A percentile compares a stretch with the other conserved stretches of the same genome.
phyloP scores from a whole-genome alignment of 148 eudicot genomes.

The Dianthus caryophyllus region DNA sequence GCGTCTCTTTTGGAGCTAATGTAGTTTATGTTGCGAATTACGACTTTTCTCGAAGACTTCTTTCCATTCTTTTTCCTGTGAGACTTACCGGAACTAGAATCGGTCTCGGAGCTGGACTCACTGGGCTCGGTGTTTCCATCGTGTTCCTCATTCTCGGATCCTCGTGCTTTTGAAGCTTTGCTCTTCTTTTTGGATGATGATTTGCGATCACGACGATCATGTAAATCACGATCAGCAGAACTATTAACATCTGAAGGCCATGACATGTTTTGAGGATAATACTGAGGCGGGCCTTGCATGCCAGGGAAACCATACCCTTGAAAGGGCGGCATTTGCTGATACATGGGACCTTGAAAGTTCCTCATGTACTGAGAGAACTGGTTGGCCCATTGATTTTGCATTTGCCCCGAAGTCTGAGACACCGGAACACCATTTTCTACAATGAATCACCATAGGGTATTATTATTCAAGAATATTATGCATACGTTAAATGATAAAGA shows the following conservation, averaged over 20 bases:
- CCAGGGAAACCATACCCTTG: constrained; percentile 61
- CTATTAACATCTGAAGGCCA: constrained; percentile 57
- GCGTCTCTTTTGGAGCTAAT: constrained; percentile 52
- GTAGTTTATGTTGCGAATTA: constrained; percentile 76
- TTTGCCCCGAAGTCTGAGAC: constrained; percentile 38
- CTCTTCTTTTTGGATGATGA: constrained; percentile 48
- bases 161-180: constrained; percentile 32
- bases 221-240: constrained; percentile 39
- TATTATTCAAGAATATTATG: constrained; percentile 5
- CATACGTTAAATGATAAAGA: not conserved
- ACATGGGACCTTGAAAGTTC: constrained; percentile 48
- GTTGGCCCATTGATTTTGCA: constrained; percentile 51
- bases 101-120: constrained; percentile 47
- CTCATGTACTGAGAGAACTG: constrained; percentile 52
- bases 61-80: constrained; percentile 45
- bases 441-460: constrained; percentile 1
- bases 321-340: constrained; percentile 63
- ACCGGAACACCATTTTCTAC: constrained; percentile 37
- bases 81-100: constrained; percentile 33
- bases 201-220: constrained; percentile 31
- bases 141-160: constrained; percentile 32
- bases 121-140: constrained; percentile 31
- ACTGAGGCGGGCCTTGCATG: constrained; percentile 47
- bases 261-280: constrained; percentile 52
- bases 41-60: constrained; percentile 59